Percentiles rank a stretch among this genome's conserved stretches.
Conservation (phyloP, 257 asterid genomes). For the Salvia miltiorrhiza region DNA sequence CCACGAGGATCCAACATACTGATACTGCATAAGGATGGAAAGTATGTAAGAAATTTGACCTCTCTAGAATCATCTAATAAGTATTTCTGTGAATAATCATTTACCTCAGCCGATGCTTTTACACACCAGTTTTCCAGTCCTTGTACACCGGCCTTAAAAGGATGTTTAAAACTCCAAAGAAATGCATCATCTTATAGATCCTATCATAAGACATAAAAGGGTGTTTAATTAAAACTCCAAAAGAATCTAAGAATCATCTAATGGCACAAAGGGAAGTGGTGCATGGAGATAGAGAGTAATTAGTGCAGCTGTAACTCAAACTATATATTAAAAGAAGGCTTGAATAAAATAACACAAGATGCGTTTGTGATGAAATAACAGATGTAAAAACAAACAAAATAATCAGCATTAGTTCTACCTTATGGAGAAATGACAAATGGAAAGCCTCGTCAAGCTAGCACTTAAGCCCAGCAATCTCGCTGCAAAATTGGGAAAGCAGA, state of each 20-base stretch:
- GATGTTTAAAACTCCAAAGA: no score
- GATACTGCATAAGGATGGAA: slow-evolving; percentile 38
- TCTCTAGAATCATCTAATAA: not conserved
- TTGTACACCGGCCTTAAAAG: slow-evolving; percentile 84
- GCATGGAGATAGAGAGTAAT: slow-evolving; percentile 22
- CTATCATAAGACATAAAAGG: no score
- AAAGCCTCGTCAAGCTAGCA: slow-evolving; percentile 77
- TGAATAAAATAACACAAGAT: slow-evolving; percentile 2
- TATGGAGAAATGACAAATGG: slow-evolving; percentile 87
- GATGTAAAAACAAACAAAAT: not conserved
- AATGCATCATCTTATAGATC: no score
- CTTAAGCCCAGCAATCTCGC: slow-evolving; percentile 66
- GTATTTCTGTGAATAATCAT: slow-evolving; percentile 1
- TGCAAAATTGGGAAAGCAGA: slow-evolving; percentile 65
- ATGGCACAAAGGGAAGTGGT: slow-evolving; percentile 32
- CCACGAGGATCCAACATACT: slow-evolving; percentile 82
- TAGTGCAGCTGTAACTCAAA: slow-evolving; percentile 31
- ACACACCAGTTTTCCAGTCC: slow-evolving; percentile 85
- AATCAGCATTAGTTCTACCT: slow-evolving; percentile 32
- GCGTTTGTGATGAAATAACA: not conserved
- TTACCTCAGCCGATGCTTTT: slow-evolving; percentile 67
- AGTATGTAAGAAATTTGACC: slow-evolving; percentile 24
- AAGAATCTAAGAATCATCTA: slow-evolving; percentile 14
- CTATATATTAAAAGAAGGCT: slow-evolving; percentile 25
- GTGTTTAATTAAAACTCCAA: no score